These are phyloP conservation scores for Aureobasidium sp. DNA, from an alignment of 2,329 filamentous ascomycete species.

Conservation along the genomic window DNA sequence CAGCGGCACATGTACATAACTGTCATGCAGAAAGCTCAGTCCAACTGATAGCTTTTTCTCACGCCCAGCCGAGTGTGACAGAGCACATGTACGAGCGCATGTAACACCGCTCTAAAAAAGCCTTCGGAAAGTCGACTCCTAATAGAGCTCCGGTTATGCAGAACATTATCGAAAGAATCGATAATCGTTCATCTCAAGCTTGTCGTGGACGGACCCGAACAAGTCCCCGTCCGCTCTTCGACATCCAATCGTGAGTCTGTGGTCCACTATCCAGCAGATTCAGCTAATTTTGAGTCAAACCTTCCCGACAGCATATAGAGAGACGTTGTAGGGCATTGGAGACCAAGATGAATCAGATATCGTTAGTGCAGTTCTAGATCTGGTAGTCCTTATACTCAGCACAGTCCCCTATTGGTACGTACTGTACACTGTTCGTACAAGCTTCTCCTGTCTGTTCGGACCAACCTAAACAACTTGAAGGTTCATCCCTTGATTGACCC, in stretches of 20 bases:
- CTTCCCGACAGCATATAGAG: neutral
- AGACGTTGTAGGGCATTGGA: neutral
- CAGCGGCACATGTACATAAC: slow-evolving; percentile 6
- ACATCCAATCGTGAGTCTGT: neutral
- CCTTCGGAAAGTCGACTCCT: neutral
- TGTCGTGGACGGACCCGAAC: neutral
- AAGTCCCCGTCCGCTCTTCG: neutral
- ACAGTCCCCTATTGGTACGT: neutral
- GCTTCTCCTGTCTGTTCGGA: neutral
- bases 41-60: neutral
- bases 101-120: neutral
- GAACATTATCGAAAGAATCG: neutral
- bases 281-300: neutral
- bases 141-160: slow-evolving; percentile 1
- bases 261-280: neutral
- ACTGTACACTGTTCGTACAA: neutral
- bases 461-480: neutral
- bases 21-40: slow-evolving; percentile 12
- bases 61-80: slow-evolving; percentile 1
- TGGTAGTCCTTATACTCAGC: neutral
- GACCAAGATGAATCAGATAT: neutral
- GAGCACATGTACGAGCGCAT: neutral
- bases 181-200: neutral
- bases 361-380: neutral
- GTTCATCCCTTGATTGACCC: neutral